phyloP scores from a whole-genome alignment of 306 rosid genomes.

The Castanea sativa region DNA sequence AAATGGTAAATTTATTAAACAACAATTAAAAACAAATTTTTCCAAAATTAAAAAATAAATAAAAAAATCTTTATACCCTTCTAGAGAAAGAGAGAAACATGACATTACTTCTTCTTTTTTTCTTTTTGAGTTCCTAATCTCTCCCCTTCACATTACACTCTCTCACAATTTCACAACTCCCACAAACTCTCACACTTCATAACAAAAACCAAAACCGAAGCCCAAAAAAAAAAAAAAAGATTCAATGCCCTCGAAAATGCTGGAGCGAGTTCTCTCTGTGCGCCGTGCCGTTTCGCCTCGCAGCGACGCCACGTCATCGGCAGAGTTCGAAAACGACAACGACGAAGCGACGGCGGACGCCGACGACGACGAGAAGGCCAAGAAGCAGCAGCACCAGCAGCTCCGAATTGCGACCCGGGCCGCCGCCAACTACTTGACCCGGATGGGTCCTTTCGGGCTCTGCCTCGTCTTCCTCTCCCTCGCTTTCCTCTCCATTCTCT shows the following conservation, averaged over 20 bases:
- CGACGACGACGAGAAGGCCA: conserved; percentile 70
- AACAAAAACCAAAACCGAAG: too few relatives aligned
- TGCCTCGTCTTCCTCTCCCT: conserved; percentile 39
- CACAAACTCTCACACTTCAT: too few relatives aligned
- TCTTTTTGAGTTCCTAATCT: too few relatives aligned
- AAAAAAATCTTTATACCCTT: too few relatives aligned
- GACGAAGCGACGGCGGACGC: conserved; percentile 7
- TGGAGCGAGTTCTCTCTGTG: conserved; percentile 65
- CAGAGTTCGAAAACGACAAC: conserved; percentile 10
- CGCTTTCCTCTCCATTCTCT: conserved; percentile 32
- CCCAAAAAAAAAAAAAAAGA: too few relatives aligned
- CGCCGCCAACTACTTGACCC: conserved; percentile 49
- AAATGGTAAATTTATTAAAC: too few relatives aligned
- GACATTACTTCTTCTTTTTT: too few relatives aligned
- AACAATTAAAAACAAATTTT: too few relatives aligned
- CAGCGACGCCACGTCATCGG: conserved; percentile 28
- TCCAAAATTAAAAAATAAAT: too few relatives aligned
- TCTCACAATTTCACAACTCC: too few relatives aligned
- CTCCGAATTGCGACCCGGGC: conserved; percentile 42
- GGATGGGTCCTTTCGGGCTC: conserved; percentile 42
- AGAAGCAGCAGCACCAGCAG: conserved; percentile 46
- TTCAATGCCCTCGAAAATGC: conserved; percentile 27
- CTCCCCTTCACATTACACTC: too few relatives aligned
- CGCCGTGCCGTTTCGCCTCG: conserved; percentile 59
- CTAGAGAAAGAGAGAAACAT: too few relatives aligned